Conservation (phyloP, 768 basidiomycete species). For the Amyloporia xantha region DNA sequence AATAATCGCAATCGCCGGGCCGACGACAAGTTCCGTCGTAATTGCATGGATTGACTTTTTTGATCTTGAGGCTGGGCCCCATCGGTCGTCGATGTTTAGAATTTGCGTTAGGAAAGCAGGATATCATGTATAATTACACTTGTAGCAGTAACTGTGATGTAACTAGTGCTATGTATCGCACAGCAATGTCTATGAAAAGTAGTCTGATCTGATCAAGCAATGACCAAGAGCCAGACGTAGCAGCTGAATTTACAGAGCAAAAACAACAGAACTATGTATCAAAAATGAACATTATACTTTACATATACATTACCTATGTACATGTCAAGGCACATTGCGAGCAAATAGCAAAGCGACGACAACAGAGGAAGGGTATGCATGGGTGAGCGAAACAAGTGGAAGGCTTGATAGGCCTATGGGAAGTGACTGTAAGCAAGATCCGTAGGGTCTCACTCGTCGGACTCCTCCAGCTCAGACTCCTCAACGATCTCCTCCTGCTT, state of each 20-base stretch:
- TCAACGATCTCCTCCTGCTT: constrained; percentile 16
- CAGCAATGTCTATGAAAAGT: background rate
- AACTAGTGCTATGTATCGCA: background rate
- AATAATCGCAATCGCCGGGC: no score
- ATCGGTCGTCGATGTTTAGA: no score
- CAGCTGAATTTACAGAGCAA: no score
- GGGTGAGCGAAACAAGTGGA: background rate
- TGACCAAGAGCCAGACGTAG: no score
- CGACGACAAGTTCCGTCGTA: no score
- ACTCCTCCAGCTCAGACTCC: constrained; percentile 19
- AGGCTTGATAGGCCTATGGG: no score
- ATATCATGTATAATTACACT: background rate
- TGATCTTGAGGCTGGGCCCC: no score
- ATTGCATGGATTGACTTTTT: no score
- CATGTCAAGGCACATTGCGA: background rate
- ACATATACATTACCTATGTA: background rate
- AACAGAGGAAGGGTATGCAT: background rate
- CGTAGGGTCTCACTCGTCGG: no score
- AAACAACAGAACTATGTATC: no score
- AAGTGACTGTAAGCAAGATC: no score
- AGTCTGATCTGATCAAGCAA: no score
- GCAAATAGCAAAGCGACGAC: background rate
- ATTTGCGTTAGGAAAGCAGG: background rate
- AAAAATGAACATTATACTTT: background rate
- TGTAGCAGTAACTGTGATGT: background rate